Base-by-base conservation (phyloP, 2,329 filamentous ascomycete genomes). In the Bipolaris bicolor region DNA sequence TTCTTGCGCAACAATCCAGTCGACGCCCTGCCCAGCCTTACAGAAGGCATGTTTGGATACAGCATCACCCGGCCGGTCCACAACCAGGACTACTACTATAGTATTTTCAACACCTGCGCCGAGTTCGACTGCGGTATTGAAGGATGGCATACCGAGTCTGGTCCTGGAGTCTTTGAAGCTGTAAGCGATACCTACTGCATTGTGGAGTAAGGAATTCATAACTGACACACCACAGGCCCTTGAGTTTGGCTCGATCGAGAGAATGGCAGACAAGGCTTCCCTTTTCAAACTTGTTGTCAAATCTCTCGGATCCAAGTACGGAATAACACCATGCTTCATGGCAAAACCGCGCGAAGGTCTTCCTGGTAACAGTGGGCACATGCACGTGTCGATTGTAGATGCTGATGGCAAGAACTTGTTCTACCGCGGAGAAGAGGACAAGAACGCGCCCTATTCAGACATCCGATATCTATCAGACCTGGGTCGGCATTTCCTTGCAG, bases 261-360 rank as follows among this genome's bases (percentile, higher is more conserved):
- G 90, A 64, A 97, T 97, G 91, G 95, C 95, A 1, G 95, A 99
- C 76, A 89, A 90, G 66, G 92, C 93, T 24, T 88, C 88, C 29
- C 81, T 99, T 34, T 99, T 98, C 87, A 99, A 99, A 83, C 91
- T 96, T 68, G 88, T 90, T 18, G 92, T 97, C 64, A 97, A 97
- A 79, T 92, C 91, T 9, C 86, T 97, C 37, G 91, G 91, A 43
- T 90, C 87, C 55, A 90, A 91, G 72, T 91, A 92, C 74, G 92
- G 91, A 65, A 96, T 99, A 72, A 97, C 92, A 0, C 95, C 95
- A 0, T 96, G 91, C 77, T 99, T 99, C 82, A 99, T 99, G 95
- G 95, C 95, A 15, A 99, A 99, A 78, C 95, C 95, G 2, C 88
- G 90, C 64, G 86, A 96, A 69, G 92, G 93, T 0, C 82, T 98